Conservation (phyloP, 345 rosid species). For the Dipteronia dyeriana region DNA sequence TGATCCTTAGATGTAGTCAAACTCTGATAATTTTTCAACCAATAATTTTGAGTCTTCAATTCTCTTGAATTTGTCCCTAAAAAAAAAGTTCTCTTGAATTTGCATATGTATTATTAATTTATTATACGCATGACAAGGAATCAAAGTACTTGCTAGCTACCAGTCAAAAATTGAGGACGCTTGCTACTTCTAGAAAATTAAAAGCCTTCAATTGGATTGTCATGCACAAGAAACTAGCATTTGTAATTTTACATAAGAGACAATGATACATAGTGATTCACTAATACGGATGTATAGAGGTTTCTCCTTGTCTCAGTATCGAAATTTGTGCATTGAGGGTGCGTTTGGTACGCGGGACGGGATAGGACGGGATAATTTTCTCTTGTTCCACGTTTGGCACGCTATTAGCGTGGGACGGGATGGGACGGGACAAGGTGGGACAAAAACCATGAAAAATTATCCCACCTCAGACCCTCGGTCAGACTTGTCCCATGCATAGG, state of each 20-base stretch:
- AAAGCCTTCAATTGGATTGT: not conserved
- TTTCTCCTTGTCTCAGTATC: not conserved
- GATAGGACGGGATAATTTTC: too few species aligned
- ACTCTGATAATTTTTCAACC: not conserved
- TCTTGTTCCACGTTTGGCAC: too few species aligned
- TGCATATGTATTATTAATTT: not conserved
- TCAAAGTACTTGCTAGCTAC: not conserved
- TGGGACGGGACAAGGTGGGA: too few species aligned
- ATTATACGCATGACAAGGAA: not conserved
- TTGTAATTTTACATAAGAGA: not conserved
- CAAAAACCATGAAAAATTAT: too few species aligned
- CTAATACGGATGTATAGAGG: not conserved
- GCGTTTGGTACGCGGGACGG: too few species aligned
- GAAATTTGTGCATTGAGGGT: too few species aligned
- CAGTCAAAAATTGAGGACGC: constrained; percentile 4
- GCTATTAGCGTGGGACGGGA: too few species aligned
- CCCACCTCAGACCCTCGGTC: too few species aligned
- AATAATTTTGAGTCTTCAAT: not conserved
- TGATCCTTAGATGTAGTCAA: not conserved
- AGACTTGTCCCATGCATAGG: too few species aligned
- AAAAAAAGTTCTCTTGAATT: too few species aligned
- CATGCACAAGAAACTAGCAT: not conserved
- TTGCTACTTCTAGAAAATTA: not conserved
- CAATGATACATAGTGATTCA: not conserved
- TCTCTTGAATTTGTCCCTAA: not conserved